Base-by-base conservation (phyloP, 139 green algal species). In the Trebouxia sp. region DNA sequence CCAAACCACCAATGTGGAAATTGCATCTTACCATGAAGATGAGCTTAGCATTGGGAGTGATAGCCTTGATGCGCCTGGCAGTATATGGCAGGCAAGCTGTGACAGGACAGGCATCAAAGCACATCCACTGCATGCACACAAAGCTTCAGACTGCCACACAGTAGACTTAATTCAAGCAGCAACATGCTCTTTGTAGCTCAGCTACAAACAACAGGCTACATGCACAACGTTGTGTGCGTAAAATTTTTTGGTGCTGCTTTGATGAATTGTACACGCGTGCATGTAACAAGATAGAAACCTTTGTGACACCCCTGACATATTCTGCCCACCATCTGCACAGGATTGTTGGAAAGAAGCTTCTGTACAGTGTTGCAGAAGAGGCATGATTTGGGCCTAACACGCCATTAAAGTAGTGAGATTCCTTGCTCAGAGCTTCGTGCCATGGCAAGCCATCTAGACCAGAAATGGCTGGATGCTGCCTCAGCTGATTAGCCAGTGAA, bases 71-170 rank as follows among this genome's bases (percentile, higher is more conserved):
- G 38, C 92, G 85, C n/a, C 84, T 80, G 9, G 92, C 90, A 28
- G 86, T 82, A 70, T 92, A 89, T 10, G 92, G 89, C 75, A 93
- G 76, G 83, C 92, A 96, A 5, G 88, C 91, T 55, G 83, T 85
- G 22, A 94, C 86, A 3, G 92, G 92, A 75, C 91, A 95, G 14
- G 92, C 92, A 62, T 96, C 92, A 83, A 96, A 94, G 84, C 86
- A 93, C 41, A 90, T 83, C 86, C 86, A 94, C 78, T 89, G 87
- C 58, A 79, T 56, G 37, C 17, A 69, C 26, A 37, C n/a, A n/a
- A n/a, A n/a, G n/a, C n/a, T n/a, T n/a, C n/a, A n/a, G n/a, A n/a
- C n/a, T n/a, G n/a, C n/a, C n/a, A n/a, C n/a, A n/a, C n/a, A n/a
- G n/a, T n/a, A n/a, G n/a, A n/a, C n/a, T n/a, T n/a, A n/a, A n/a